Evolutionary conservation across 306 rosid species (phyloP).

Genomic region (Abrus pulchellus): DNA sequence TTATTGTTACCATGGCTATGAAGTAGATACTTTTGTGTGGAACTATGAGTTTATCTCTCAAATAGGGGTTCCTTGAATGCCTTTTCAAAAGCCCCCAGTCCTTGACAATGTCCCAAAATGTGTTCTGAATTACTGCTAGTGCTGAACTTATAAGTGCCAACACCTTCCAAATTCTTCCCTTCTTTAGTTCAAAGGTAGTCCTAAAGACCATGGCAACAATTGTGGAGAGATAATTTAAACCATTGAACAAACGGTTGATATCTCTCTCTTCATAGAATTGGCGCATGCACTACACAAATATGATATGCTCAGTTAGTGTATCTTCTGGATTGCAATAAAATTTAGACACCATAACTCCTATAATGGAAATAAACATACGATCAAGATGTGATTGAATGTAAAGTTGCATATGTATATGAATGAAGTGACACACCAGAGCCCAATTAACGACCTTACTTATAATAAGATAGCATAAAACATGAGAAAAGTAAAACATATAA

Average conservation of each 20-base stretch:
- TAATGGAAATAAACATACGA: not conserved
- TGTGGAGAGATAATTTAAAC: constrained; percentile 63
- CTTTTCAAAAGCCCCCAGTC: constrained; percentile 77
- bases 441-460: not conserved
- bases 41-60: constrained; percentile 70
- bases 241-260: constrained; percentile 52
- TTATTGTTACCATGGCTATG: constrained; percentile 63
- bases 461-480: not conserved
- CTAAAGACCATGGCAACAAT: constrained; percentile 67
- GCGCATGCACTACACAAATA: constrained; percentile 63
- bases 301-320: constrained; percentile 13
- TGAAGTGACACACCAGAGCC: not conserved
- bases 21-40: constrained; percentile 65
- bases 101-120: constrained; percentile 65
- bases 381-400: not conserved
- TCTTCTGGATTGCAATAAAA: too few relatives aligned
- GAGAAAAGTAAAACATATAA: not conserved
- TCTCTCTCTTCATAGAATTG: constrained; percentile 63
- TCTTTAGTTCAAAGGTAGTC: constrained; percentile 63
- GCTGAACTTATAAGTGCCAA: constrained; percentile 70
- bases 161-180: constrained; percentile 59
- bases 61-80: constrained; percentile 62
- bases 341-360: too few relatives aligned
- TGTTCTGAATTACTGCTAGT: constrained; percentile 55
- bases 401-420: constrained; percentile 14